phyloP scores from a whole-genome alignment of 768 basidiomycete species.

The Hypholoma fasciculare region DNA sequence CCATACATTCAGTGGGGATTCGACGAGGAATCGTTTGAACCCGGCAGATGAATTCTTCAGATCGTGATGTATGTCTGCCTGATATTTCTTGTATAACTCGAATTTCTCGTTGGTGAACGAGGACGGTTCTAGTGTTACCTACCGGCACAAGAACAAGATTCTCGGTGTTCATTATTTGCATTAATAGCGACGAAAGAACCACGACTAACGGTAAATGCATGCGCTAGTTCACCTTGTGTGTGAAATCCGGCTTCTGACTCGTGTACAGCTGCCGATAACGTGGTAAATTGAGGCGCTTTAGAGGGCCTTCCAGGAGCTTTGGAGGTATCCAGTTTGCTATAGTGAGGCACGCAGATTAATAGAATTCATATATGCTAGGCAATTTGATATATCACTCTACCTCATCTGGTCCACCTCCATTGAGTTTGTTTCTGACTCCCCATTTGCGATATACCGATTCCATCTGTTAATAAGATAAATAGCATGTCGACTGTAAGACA shows the following conservation, averaged over 20 bases:
- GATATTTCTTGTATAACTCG: conserved; percentile 75
- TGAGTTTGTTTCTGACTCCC: conserved; percentile 29
- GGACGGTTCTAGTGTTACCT: conserved; percentile 80
- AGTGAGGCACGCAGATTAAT: too few species aligned
- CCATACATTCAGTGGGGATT: conserved; percentile 71
- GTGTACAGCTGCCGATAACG: conserved; percentile 52
- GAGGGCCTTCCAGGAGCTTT: conserved; percentile 4
- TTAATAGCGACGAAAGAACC: not conserved
- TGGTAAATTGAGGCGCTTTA: conserved; percentile 32
- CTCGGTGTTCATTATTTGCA: not conserved
- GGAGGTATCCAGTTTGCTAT: not conserved
- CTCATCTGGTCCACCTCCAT: conserved; percentile 25
- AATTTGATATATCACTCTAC: conserved; percentile 3
- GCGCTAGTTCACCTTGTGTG: conserved; percentile 31
- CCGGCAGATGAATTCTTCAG: conserved; percentile 42
- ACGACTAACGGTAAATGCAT: conserved; percentile 59
- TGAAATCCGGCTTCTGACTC: conserved; percentile 46
- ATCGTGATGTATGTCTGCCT: conserved; percentile 77
- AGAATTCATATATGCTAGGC: not conserved
- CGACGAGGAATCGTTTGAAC: conserved; percentile 78
- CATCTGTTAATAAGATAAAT: conserved; percentile 45
- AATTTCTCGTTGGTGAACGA: conserved; percentile 82
- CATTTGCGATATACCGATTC: conserved; percentile 65
- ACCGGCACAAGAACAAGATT: not conserved
- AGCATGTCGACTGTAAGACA: not conserved